phyloP scores from a whole-genome alignment of 2,329 filamentous ascomycete species.

The Penicillium fuscoglaucum region DNA sequence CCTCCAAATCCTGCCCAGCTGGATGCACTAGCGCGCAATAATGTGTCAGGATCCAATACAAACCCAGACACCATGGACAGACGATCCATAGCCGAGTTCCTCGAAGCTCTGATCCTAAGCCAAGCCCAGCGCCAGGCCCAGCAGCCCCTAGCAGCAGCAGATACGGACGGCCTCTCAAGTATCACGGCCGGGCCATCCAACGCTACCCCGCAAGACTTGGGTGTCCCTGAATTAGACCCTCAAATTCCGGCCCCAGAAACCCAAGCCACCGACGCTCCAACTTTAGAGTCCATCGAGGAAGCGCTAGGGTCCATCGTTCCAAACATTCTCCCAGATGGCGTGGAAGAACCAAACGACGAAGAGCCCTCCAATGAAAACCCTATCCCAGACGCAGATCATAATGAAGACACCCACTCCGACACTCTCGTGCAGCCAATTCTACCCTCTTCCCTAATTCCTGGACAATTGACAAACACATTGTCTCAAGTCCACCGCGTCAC shows the following conservation, averaged over 20 bases:
- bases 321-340: conserved; percentile 34
- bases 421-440: conserved; percentile 19
- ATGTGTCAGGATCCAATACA: conserved; percentile 14
- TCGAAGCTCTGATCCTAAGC: conserved; percentile 38
- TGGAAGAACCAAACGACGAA: conserved; percentile 32
- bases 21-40: conserved; percentile 16
- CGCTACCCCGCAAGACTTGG: conserved; percentile 14
- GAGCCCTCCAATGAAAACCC: conserved; percentile 18
- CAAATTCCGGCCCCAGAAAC: conserved; percentile 11
- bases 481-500: conserved; percentile 41
- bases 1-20: conserved; percentile 12
- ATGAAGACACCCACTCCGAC: conserved; percentile 15
- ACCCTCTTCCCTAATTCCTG: conserved; percentile 20
- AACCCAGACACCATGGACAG: conserved; percentile 23
- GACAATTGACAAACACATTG: conserved; percentile 12
- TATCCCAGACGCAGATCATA: conserved; percentile 12
- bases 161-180: conserved; percentile 29
- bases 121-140: conserved; percentile 26
- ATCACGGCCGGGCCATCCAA: conserved; percentile 22
- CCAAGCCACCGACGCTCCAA: conserved; percentile 3
- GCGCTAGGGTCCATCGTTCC: conserved; percentile 13
- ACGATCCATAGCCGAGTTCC: conserved; percentile 36
- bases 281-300: conserved; percentile 13
- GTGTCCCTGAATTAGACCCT: conserved; percentile 5
- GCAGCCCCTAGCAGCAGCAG: conserved; percentile 14